Conservation (phyloP, 148 eudicot species). For the Nepenthes gracilis region DNA sequence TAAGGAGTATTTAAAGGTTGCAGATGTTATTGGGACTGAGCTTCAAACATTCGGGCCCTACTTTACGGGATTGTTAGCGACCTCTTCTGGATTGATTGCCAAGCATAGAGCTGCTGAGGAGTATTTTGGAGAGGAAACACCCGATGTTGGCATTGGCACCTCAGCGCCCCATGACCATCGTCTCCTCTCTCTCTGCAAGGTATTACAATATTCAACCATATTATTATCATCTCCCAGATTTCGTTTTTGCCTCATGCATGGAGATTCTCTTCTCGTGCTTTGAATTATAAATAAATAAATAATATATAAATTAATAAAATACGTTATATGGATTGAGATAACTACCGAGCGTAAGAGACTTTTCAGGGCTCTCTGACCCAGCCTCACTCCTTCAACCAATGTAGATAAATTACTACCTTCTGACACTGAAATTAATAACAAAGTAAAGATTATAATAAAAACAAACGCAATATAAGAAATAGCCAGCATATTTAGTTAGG, state of each 20-base stretch:
- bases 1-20: constrained; percentile 63
- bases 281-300: no score
- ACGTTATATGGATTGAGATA: no score
- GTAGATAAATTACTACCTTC: no score
- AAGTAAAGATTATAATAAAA: no score
- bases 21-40: constrained; percentile 57
- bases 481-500: no score
- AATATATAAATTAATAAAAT: no score
- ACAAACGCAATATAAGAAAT: no score
- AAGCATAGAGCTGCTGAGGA: constrained; percentile 53
- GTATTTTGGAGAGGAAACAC: constrained; percentile 40
- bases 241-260: background rate
- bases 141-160: constrained; percentile 67
- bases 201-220: constrained; percentile 6
- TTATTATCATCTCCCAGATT: background rate
- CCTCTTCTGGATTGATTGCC: constrained; percentile 33
- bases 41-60: constrained; percentile 38
- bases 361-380: no score
- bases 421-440: no score
- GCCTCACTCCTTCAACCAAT: no score
- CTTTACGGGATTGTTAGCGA: constrained; percentile 40
- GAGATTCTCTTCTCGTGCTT: no score
- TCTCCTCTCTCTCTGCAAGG: constrained; percentile 69
- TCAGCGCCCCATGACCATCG: constrained; percentile 40
- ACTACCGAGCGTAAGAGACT: no score